These are phyloP conservation scores for Ilex aquifolium DNA, from an alignment of 257 asterid species.

Conservation along the genomic window DNA sequence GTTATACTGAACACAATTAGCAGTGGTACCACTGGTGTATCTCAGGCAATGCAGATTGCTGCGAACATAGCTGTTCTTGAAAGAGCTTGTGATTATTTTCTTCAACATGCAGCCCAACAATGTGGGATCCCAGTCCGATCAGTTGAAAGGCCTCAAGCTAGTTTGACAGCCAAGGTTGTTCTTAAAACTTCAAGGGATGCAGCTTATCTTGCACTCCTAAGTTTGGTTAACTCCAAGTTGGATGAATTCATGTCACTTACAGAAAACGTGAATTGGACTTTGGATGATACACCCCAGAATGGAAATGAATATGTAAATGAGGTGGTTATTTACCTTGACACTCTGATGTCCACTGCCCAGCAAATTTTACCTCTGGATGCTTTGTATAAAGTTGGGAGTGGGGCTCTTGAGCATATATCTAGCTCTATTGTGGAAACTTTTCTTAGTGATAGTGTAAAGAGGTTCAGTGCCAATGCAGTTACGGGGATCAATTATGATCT, in stretches of 20 bases:
- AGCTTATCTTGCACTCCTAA: slow-evolving; percentile 70
- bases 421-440: slow-evolving; percentile 64
- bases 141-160: slow-evolving; percentile 69
- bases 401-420: slow-evolving; percentile 80
- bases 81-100: slow-evolving; percentile 87
- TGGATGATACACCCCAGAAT: slow-evolving; percentile 56
- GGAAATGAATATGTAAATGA: slow-evolving; percentile 69
- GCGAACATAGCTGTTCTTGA: slow-evolving; percentile 83
- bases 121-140: slow-evolving; percentile 85
- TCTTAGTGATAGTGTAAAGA: slow-evolving; percentile 60
- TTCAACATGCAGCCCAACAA: slow-evolving; percentile 96
- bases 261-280: slow-evolving; percentile 76
- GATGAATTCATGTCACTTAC: slow-evolving; percentile 75
- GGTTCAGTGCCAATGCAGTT: slow-evolving; percentile 67
- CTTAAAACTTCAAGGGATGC: slow-evolving; percentile 84
- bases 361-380: slow-evolving; percentile 85
- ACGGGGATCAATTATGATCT: slow-evolving; percentile 53
- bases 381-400: slow-evolving; percentile 77
- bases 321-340: slow-evolving; percentile 77
- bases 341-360: slow-evolving; percentile 83
- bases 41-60: slow-evolving; percentile 96
- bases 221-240: slow-evolving; percentile 61
- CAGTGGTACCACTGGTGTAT: slow-evolving; percentile 56
- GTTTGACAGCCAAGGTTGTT: slow-evolving; percentile 78
- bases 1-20: slow-evolving; percentile 51